A percentile compares a stretch with the other conserved stretches of the same genome.
Evolutionary conservation across 1,139 yeast genomes (phyloP).

Genomic region (Casaregolazyma lundiana): DNA sequence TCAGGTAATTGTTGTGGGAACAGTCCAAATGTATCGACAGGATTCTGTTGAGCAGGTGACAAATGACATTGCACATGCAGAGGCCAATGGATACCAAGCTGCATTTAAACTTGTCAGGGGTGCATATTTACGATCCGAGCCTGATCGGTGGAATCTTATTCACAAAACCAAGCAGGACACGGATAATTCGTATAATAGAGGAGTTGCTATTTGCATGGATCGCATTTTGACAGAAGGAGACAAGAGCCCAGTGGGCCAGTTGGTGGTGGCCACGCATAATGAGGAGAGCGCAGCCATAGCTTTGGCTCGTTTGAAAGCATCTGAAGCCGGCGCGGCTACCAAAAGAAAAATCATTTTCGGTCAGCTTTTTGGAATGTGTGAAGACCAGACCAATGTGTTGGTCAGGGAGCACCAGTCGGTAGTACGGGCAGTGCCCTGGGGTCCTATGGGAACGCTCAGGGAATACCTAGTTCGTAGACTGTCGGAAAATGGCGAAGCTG

Average conservation of each 20-base stretch:
- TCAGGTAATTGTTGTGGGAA: slow-evolving; percentile 71
- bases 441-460: slow-evolving; percentile 91
- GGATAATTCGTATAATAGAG: slow-evolving; percentile 71
- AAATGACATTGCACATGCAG: slow-evolving; percentile 62
- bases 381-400: slow-evolving; percentile 74
- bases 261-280: slow-evolving; percentile 92
- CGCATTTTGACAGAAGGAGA: slow-evolving; percentile 49
- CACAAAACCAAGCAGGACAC: slow-evolving; percentile 72
- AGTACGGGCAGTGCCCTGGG: slow-evolving; percentile 97
- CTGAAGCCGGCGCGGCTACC: slow-evolving; percentile 20
- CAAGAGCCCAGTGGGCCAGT: slow-evolving; percentile 60
- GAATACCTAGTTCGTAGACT: slow-evolving; percentile 85
- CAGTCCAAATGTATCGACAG: slow-evolving; percentile 86
- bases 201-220: slow-evolving; percentile 60
- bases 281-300: slow-evolving; percentile 71
- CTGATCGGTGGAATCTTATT: slow-evolving; percentile 59
- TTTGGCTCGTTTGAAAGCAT: slow-evolving; percentile 46
- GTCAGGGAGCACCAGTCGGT: slow-evolving; percentile 63
- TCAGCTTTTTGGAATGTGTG: slow-evolving; percentile 95
- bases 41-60: slow-evolving; percentile 62
- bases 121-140: slow-evolving; percentile 90
- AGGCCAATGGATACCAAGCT: slow-evolving; percentile 55
- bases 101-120: slow-evolving; percentile 97
- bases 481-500: slow-evolving; percentile 97
- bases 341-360: slow-evolving; percentile 66